Evolutionary conservation across 805 yeast genomes (phyloP).

Genomic region (Danielia reshetovae): DNA sequence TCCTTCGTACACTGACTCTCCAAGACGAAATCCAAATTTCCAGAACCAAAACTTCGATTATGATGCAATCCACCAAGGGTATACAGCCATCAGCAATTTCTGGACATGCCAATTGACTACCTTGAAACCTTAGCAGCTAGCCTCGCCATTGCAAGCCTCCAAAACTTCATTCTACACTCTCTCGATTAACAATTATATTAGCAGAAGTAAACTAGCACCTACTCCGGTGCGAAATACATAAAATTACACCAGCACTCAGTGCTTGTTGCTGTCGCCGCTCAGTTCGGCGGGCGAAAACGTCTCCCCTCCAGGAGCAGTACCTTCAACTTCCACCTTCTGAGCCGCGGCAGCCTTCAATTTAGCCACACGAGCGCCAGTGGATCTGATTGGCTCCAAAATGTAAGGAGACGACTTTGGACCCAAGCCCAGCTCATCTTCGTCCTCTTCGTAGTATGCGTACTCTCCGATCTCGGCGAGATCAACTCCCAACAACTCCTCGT

Average conservation of each 20-base stretch:
- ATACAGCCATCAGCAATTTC: too few relatives aligned
- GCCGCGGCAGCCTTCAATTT: constrained; percentile 26
- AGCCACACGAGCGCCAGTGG: constrained; percentile 41
- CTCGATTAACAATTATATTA: too few relatives aligned
- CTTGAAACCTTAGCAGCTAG: too few relatives aligned
- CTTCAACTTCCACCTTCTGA: constrained; percentile 12
- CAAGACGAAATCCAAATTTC: too few relatives aligned
- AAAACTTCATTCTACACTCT: too few relatives aligned
- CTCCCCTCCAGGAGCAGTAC: constrained; percentile 12
- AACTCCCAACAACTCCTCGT: constrained; percentile 83
- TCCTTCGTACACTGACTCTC: too few relatives aligned
- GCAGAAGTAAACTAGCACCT: too few relatives aligned
- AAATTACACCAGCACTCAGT: too few relatives aligned
- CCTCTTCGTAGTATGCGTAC: constrained; percentile 66
- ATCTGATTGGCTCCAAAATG: constrained; percentile 77
- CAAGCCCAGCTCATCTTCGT: constrained; percentile 26
- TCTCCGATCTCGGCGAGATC: constrained; percentile 92
- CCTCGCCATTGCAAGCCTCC: background rate
- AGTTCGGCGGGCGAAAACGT: constrained; percentile 12
- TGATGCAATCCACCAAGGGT: too few relatives aligned
- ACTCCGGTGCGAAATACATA: too few relatives aligned
- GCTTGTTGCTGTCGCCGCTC: constrained; percentile 13
- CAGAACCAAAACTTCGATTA: too few relatives aligned
- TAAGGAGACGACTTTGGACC: constrained; percentile 36
- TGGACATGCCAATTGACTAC: too few relatives aligned